These are phyloP conservation scores for Citrus sinensis DNA, from an alignment of 345 rosid genomes.

Conservation along the genomic window DVS_A1.0 CM039167.1:4312501-4313000, in stretches of 20 bases:
- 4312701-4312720: constrained; percentile 3
- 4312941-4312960: neutral
- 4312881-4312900: neutral
- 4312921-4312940: constrained; percentile 5
- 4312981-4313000: constrained; percentile 3
- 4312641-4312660: constrained; percentile 1
- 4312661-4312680: constrained; percentile 18
- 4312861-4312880: neutral
- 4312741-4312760: constrained; percentile 7
- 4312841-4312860: neutral
- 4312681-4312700: constrained; percentile 15
- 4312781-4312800: neutral
- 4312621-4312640: neutral
- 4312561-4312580: too few species aligned
- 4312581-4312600: too few species aligned
- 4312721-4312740: constrained; percentile 10
- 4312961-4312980: constrained; percentile 14
- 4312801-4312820: constrained; percentile 13
- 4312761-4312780: constrained; percentile 7
- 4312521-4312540: too few species aligned
- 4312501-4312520: too few species aligned
- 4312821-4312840: neutral
- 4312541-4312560: too few species aligned
- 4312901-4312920: constrained; percentile 31
- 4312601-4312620: neutral